Conservation (phyloP, 2,329 filamentous ascomycete species). For the Sclerotinia spermophila region DNA sequence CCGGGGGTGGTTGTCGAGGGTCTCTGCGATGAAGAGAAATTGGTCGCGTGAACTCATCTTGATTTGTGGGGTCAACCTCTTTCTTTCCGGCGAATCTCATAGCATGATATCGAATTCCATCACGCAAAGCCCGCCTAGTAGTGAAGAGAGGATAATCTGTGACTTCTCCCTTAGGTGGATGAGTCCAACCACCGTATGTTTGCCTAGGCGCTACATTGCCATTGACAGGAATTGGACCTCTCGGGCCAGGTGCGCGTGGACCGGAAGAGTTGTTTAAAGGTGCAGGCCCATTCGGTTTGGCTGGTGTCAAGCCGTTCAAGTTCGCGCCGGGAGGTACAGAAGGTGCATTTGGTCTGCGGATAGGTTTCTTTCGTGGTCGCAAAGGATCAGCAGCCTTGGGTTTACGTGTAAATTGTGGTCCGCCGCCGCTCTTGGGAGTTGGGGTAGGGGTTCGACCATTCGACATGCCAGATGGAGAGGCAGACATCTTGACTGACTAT, state of each 20-base stretch:
- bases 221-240: constrained; percentile 30
- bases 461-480: constrained; percentile 44
- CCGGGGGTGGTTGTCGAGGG: constrained; percentile 65
- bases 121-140: constrained; percentile 74
- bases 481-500: constrained; percentile 38
- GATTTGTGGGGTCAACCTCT: constrained; percentile 64
- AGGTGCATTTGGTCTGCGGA: constrained; percentile 39
- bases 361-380: constrained; percentile 56
- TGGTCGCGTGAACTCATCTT: constrained; percentile 80
- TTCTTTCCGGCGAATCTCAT: constrained; percentile 67
- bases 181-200: constrained; percentile 56
- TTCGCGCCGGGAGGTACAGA: constrained; percentile 21
- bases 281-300: constrained; percentile 6
- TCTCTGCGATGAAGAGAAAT: constrained; percentile 88
- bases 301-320: constrained; percentile 24
- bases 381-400: constrained; percentile 58
- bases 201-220: constrained; percentile 23
- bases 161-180: constrained; percentile 44
- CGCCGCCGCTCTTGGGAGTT: constrained; percentile 48
- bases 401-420: constrained; percentile 45
- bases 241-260: constrained; percentile 15
- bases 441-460: constrained; percentile 47
- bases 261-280: constrained; percentile 19
- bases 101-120: constrained; percentile 80
- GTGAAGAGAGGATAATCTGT: constrained; percentile 70